Evolutionary conservation across 495 filamentous ascomycete genomes (phyloP).

Genomic region (Aspergillus leporis): DNA sequence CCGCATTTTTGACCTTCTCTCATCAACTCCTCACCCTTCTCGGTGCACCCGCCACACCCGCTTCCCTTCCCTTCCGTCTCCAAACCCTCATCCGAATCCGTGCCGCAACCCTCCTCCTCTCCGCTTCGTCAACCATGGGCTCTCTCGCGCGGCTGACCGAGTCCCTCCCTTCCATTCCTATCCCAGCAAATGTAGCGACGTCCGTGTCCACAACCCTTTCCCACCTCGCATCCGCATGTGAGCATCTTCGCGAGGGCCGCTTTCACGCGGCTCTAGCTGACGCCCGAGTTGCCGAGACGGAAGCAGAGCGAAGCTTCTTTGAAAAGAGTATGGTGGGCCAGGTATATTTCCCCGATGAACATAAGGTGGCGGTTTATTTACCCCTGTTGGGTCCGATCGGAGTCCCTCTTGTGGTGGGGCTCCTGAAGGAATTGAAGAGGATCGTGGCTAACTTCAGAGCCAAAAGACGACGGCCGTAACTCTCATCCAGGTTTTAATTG

Average conservation of each 20-base stretch:
- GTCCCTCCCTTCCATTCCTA: constrained; percentile 85
- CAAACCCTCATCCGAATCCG: constrained; percentile 81
- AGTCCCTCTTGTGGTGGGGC: constrained; percentile 81
- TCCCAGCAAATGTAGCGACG: constrained; percentile 80
- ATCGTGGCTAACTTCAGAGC: constrained; percentile 42
- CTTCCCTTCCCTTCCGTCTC: constrained; percentile 79
- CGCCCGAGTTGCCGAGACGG: constrained; percentile 79
- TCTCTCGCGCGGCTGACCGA: constrained; percentile 83
- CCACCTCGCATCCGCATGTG: constrained; percentile 75
- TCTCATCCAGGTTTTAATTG: neutral
- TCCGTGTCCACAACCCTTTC: constrained; percentile 78
- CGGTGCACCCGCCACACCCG: constrained; percentile 77
- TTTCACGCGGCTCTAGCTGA: constrained; percentile 71
- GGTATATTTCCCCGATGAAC: constrained; percentile 96
- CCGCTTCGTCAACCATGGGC: constrained; percentile 91
- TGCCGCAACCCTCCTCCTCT: constrained; percentile 82
- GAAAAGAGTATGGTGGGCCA: constrained; percentile 99
- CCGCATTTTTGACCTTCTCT: constrained; percentile 85
- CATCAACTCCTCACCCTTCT: constrained; percentile 89
- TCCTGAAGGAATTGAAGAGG: constrained; percentile 75
- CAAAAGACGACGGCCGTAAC: constrained; percentile 14
- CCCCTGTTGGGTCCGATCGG: constrained; percentile 89
- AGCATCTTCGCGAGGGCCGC: constrained; percentile 63
- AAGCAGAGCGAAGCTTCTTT: constrained; percentile 94
- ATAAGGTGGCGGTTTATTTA: constrained; percentile 96